Percentiles rank a stretch among this genome's conserved stretches.
Evolutionary conservation across 345 rosid genomes (phyloP).

Genomic region (Lenwebbia sp.): DNA sequence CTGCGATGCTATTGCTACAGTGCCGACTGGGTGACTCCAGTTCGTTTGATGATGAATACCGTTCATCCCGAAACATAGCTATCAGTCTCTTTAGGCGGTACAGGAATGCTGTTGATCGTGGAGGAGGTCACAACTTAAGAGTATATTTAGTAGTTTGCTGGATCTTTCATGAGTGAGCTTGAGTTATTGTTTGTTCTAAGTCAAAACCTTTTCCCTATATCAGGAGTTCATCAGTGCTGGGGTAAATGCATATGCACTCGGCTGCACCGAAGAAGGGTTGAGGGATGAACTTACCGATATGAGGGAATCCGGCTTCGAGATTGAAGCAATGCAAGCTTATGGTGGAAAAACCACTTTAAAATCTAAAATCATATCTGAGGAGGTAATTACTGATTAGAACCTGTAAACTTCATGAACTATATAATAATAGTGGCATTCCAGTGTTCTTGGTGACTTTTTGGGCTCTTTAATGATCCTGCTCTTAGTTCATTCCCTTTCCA

Average conservation of each 20-base stretch:
- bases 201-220: constrained; percentile 1
- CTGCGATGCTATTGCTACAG: constrained; percentile 16
- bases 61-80: constrained; percentile 83
- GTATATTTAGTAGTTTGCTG: constrained; percentile 29
- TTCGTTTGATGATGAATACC: constrained; percentile 70
- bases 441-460: background rate
- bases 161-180: constrained; percentile 1
- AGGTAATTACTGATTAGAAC: constrained; percentile 27
- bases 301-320: constrained; percentile 57
- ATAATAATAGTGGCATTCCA: background rate
- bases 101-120: constrained; percentile 74
- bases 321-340: constrained; percentile 44
- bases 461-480: background rate
- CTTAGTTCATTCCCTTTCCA: background rate
- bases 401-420: background rate
- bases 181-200: background rate
- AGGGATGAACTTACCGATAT: constrained; percentile 60
- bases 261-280: constrained; percentile 75
- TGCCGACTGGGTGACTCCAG: constrained; percentile 36
- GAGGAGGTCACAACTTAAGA: constrained; percentile 88
- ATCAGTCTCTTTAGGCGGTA: constrained; percentile 75
- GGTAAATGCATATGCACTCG: constrained; percentile 83
- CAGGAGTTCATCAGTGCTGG: constrained; percentile 87
- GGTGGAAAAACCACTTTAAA: constrained; percentile 60
- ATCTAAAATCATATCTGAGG: constrained; percentile 46